These are phyloP conservation scores for Striga asiatica DNA, from an alignment of 257 asterid genomes.

Conservation along the genomic window DNA sequence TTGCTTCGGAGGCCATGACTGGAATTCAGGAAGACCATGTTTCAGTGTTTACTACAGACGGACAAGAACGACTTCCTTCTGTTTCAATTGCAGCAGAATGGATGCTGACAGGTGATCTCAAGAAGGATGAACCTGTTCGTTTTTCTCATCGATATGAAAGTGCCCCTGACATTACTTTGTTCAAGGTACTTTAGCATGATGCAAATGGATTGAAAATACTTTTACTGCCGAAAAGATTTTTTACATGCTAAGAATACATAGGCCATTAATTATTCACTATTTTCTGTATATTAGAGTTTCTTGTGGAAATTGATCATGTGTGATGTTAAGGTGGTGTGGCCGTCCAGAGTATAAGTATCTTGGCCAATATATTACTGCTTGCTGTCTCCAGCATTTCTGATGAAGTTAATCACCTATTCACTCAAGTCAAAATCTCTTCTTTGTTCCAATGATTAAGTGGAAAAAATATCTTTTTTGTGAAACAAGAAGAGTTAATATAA, in stretches of 20 bases:
- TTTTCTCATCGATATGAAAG: slow-evolving; percentile 89
- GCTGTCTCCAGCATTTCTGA: neutral
- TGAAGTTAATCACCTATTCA: neutral
- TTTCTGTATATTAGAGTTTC: neutral
- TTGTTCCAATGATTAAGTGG: neutral
- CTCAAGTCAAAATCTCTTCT: neutral
- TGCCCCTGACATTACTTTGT: slow-evolving; percentile 84
- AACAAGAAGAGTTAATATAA: slow-evolving; percentile 1
- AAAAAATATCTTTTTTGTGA: neutral
- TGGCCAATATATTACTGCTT: neutral
- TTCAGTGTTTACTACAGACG: slow-evolving; percentile 59
- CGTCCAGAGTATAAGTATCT: neutral
- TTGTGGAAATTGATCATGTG: neutral
- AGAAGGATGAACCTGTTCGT: slow-evolving; percentile 87
- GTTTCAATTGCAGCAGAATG: slow-evolving; percentile 86
- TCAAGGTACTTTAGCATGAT: slow-evolving; percentile 57
- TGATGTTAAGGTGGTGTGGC: slow-evolving; percentile 4
- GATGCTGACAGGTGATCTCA: slow-evolving; percentile 86
- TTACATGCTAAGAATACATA: slow-evolving; percentile 1
- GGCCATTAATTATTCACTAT: neutral
- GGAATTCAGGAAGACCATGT: slow-evolving; percentile 87
- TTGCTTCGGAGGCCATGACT: slow-evolving; percentile 86
- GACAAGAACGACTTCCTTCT: slow-evolving; percentile 90
- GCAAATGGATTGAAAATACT: neutral
- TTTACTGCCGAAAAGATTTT: slow-evolving; percentile 5